Base-by-base conservation (phyloP, 306 rosid genomes). In the Castanea sativa region DNA sequence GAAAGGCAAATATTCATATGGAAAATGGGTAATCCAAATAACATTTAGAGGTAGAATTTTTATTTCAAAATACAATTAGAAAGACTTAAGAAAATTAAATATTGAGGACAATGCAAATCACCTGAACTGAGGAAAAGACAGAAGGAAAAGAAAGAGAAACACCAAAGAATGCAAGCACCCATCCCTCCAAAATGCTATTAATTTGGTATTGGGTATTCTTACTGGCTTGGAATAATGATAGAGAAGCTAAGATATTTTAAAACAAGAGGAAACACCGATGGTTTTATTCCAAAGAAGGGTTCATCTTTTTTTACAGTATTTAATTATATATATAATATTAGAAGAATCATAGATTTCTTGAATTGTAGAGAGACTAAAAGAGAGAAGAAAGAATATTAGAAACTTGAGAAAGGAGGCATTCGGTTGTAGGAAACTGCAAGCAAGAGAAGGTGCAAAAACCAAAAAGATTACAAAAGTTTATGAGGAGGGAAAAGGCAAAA, bases 361-460 rank as follows among this genome's bases (percentile, higher is more conserved):
- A 92, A 87, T 91, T 88, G 14, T 25, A 72, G 79, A 84, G 87
- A 81, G 89, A 83, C 60, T 18, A 38, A 86, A 73, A 83, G 84
- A 85, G 83, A 80, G 90, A 88, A 89, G 87, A 51, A 82, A 91
- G 98, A 92, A 92, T 92, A 94, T 89, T 78, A 72, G 97, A 88
- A 91, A 94, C 98, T 92, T 94, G 94, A 91, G 97, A 89, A 87
- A 89, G 86, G 93, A 90, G 98, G 85, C 88, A 90, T 86, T 77
- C 78, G 90, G 82, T 90, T 73, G 97, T 87, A 88, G 86, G 87
- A 88, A 77, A 87, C 71, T 76, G 78, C 96, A 94, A 94, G 98
- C 98, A 92, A 92, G 90, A 70, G 89, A 86, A 80, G 93, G 93
- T 85, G 84, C 88, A 82, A 76, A 41, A 41, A 41, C 45, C 45